phyloP scores from a whole-genome alignment of 2,329 filamentous ascomycete genomes.

The Arthrobotrys megalospora region DNA sequence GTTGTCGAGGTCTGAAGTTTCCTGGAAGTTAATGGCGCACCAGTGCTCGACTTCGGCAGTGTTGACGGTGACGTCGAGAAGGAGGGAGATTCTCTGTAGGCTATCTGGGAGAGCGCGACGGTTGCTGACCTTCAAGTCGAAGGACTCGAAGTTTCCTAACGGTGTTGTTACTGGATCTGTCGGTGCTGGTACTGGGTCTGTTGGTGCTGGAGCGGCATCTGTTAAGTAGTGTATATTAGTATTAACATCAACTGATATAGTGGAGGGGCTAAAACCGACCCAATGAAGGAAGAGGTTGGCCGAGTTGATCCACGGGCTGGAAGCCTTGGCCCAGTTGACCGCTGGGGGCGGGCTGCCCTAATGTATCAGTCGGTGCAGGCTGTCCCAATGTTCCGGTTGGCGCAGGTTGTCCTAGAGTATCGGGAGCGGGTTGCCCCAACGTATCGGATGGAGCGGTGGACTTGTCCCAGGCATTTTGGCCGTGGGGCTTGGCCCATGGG shows the following conservation, averaged over 20 bases:
- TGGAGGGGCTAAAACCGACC: not conserved
- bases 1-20: not conserved
- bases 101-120: not conserved
- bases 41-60: not conserved
- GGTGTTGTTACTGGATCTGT: not conserved
- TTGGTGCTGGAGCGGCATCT: constrained; percentile 4
- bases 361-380: not conserved
- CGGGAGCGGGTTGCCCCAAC: too few relatives aligned
- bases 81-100: not conserved
- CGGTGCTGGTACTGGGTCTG: not conserved
- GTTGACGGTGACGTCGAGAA: constrained; percentile 5
- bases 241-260: not conserved
- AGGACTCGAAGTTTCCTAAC: not conserved
- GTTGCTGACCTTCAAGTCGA: not conserved
- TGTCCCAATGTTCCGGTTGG: not conserved
- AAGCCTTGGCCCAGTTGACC: not conserved
- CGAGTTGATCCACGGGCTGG: not conserved
- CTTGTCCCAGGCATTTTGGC: constrained; percentile 18
- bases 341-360: not conserved
- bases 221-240: not conserved
- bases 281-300: not conserved
- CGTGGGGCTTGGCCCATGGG: constrained; percentile 12
- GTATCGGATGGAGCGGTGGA: too few relatives aligned
- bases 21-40: constrained; percentile 7
- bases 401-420: not conserved